phyloP scores from a whole-genome alignment of 257 asterid genomes.

The Voacanga thouarsii region DNA sequence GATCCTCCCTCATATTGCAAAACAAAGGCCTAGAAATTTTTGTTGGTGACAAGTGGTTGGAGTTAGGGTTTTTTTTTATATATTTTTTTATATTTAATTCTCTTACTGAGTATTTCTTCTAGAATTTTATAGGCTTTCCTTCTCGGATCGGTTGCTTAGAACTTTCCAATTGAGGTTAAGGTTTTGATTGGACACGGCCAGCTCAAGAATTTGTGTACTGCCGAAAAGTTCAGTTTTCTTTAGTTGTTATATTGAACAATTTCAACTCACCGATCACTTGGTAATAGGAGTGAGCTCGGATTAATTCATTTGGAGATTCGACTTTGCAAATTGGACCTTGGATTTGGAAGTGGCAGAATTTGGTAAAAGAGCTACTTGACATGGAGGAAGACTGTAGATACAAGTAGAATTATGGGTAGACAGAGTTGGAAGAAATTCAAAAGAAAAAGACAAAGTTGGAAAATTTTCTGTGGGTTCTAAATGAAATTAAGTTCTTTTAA shows the following conservation, averaged over 20 bases:
- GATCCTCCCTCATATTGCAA: not conserved
- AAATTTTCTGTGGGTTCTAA: not conserved
- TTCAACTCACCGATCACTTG: not conserved
- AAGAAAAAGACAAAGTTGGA: not conserved
- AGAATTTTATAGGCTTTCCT: slow-evolving; percentile 17
- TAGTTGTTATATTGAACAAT: slow-evolving; percentile 1
- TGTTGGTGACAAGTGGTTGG: not conserved
- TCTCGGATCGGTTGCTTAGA: slow-evolving; percentile 12
- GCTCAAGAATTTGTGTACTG: slow-evolving; percentile 9
- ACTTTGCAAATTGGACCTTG: slow-evolving; percentile 16
- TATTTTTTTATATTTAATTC: not conserved
- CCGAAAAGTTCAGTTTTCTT: slow-evolving; percentile 13
- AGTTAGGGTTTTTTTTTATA: no score
- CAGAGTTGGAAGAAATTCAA: slow-evolving; percentile 8
- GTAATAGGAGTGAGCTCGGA: not conserved
- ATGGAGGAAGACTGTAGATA: slow-evolving; percentile 38
- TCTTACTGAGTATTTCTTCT: slow-evolving; percentile 13
- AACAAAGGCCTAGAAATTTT: not conserved
- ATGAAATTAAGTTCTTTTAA: not conserved
- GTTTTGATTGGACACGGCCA: slow-evolving; percentile 22
- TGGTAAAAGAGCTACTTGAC: slow-evolving; percentile 6
- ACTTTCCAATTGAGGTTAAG: slow-evolving; percentile 10
- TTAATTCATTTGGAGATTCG: slow-evolving; percentile 7
- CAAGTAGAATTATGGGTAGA: slow-evolving; percentile 12
- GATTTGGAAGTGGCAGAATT: slow-evolving; percentile 9